Percentiles rank a stretch among this genome's conserved stretches.
phyloP scores from a whole-genome alignment of 257 asterid genomes.

The Galeopsis tetrahit region DNA sequence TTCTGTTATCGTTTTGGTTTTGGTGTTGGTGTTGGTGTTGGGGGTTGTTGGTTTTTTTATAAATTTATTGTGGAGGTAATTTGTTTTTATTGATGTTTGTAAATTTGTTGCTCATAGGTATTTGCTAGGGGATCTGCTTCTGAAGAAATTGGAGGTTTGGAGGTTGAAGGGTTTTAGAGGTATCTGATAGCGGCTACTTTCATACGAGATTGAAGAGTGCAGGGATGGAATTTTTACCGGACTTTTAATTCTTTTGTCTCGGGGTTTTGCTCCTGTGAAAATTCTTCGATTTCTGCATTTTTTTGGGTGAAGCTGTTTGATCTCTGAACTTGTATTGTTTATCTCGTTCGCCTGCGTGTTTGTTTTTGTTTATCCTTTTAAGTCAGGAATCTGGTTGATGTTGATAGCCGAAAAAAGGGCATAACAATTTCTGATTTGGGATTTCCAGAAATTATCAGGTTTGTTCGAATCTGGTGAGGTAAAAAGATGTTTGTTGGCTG shows the following conservation, averaged over 20 bases:
- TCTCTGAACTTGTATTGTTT: conserved; percentile 33
- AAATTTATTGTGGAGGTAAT: conserved; percentile 1
- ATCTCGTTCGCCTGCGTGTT: conserved; percentile 3
- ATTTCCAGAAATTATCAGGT: conserved; percentile 18
- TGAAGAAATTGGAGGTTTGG: conserved; percentile 36
- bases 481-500: conserved; percentile 29
- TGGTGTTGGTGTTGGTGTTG: not conserved
- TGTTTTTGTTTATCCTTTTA: not conserved
- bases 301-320: conserved; percentile 29
- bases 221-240: conserved; percentile 22
- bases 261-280: conserved; percentile 22
- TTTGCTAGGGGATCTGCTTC: conserved; percentile 43
- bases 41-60: conserved; percentile 7
- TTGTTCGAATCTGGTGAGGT: conserved; percentile 24
- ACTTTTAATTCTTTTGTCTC: not conserved
- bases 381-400: conserved; percentile 23
- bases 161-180: conserved; percentile 41
- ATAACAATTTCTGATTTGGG: conserved; percentile 25
- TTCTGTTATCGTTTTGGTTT: not conserved
- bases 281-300: conserved; percentile 15
- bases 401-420: conserved; percentile 27
- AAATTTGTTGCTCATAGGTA: conserved; percentile 39
- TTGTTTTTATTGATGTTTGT: conserved; percentile 30
- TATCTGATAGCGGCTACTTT: conserved; percentile 27
- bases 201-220: conserved; percentile 32